These are phyloP conservation scores for Plantago lanceolata DNA, from an alignment of 305 asterid genomes.

Conservation along the genomic window DNA sequence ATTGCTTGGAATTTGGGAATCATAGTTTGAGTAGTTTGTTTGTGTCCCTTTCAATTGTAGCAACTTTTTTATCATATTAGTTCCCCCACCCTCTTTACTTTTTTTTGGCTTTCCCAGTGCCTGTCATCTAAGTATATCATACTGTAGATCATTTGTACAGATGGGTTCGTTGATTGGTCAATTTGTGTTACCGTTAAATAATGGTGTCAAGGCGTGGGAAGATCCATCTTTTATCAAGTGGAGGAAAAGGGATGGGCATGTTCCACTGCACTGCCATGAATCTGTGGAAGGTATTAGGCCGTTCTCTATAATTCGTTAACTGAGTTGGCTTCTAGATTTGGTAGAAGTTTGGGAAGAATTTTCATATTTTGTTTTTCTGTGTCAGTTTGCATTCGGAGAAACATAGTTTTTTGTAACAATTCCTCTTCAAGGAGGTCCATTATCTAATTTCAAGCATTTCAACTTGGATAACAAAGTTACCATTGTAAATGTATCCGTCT, in stretches of 20 bases:
- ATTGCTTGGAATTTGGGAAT: too few species aligned
- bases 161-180: slow-evolving; percentile 70
- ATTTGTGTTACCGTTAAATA: slow-evolving; percentile 54
- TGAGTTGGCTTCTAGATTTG: not conserved
- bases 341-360: not conserved
- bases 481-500: too few species aligned
- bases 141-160: slow-evolving; percentile 24
- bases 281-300: slow-evolving; percentile 69
- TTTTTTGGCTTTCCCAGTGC: not conserved
- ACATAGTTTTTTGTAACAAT: not conserved
- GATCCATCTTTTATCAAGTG: slow-evolving; percentile 90
- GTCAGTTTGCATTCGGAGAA: not conserved
- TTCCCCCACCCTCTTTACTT: not conserved
- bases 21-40: too few species aligned
- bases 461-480: too few species aligned
- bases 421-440: not conserved
- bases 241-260: slow-evolving; percentile 92
- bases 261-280: slow-evolving; percentile 83
- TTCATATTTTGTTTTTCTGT: slow-evolving; percentile 18
- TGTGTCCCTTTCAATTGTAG: not conserved
- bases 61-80: not conserved
- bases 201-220: slow-evolving; percentile 73
- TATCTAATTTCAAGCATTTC: too few species aligned
- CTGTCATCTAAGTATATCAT: not conserved
- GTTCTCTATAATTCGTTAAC: slow-evolving; percentile 12